Evolutionary conservation across 805 yeast genomes (phyloP).

Genomic region (Lachancea sp.): DNA sequence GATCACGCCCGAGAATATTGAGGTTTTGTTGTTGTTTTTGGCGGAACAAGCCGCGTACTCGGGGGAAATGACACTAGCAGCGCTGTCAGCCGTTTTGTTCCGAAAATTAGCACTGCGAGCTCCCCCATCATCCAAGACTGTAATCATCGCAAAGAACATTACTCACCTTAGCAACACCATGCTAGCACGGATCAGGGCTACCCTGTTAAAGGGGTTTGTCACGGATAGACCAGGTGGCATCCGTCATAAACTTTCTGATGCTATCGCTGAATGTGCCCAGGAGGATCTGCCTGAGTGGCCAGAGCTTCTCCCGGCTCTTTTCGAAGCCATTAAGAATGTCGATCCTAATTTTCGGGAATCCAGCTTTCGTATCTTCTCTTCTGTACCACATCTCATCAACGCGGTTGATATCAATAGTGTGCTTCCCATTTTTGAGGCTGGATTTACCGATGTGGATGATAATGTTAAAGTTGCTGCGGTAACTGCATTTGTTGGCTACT

Average conservation of each 20-base stretch:
- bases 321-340: constrained; percentile 50
- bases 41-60: constrained; percentile 73
- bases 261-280: constrained; percentile 85
- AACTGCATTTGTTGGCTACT: constrained; percentile 85
- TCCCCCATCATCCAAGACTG: constrained; percentile 52
- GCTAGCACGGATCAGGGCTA: constrained; percentile 53
- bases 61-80: constrained; percentile 49
- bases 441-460: constrained; percentile 74
- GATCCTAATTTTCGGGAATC: constrained; percentile 78
- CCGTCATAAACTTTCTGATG: constrained; percentile 89
- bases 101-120: constrained; percentile 78
- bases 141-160: constrained; percentile 70
- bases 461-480: constrained; percentile 87
- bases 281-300: constrained; percentile 65
- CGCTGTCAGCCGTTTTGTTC: constrained; percentile 82
- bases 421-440: constrained; percentile 67
- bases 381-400: constrained; percentile 74
- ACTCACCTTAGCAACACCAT: constrained; percentile 60
- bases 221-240: constrained; percentile 64
- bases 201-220: constrained; percentile 67
- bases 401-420: constrained; percentile 47
- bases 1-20: constrained; percentile 63
- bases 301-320: constrained; percentile 66
- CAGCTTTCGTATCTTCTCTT: constrained; percentile 79
- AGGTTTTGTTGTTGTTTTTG: constrained; percentile 63